phyloP scores from a whole-genome alignment of 106 monocot genomes.

The Platanthera guangdongensis region DNA sequence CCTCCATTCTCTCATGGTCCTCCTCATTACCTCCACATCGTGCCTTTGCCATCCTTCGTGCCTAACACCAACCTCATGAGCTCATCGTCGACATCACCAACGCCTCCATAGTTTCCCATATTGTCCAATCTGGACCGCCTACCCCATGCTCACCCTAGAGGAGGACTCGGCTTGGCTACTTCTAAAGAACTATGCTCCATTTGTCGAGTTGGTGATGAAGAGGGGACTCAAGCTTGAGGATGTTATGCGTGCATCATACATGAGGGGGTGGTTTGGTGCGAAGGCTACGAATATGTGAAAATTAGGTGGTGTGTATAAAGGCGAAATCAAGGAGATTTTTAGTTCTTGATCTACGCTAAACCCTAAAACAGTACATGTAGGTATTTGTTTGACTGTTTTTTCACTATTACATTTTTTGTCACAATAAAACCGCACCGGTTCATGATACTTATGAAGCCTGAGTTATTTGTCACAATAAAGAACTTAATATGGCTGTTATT shows the following conservation, averaged over 20 bases:
- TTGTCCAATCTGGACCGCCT: too few relatives aligned
- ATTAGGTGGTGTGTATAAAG: too few relatives aligned
- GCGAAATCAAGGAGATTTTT: too few relatives aligned
- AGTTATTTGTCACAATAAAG: neutral
- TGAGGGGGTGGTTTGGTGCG: constrained; percentile 67
- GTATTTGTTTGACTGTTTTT: too few relatives aligned
- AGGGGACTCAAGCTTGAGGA: constrained; percentile 29
- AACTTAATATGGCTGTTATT: neutral
- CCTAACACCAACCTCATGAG: constrained; percentile 29
- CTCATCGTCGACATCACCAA: constrained; percentile 26
- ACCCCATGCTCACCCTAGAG: too few relatives aligned
- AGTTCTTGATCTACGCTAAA: too few relatives aligned
- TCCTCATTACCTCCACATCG: constrained; percentile 12
- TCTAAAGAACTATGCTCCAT: constrained; percentile 46
- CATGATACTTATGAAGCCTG: neutral
- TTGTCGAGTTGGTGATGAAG: constrained; percentile 35
- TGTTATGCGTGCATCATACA: constrained; percentile 33
- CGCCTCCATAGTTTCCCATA: neutral
- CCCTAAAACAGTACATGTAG: too few relatives aligned
- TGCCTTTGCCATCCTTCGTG: constrained; percentile 38
- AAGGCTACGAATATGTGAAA: neutral
- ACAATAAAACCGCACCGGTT: too few relatives aligned
- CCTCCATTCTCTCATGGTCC: constrained; percentile 22
- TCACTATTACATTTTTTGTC: too few relatives aligned
- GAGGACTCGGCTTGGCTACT: neutral